Evolutionary conservation across 139 green algal species (phyloP), one percentile per base, ranked within the genome.

Genomic region (Chlorella sp.): DNA sequence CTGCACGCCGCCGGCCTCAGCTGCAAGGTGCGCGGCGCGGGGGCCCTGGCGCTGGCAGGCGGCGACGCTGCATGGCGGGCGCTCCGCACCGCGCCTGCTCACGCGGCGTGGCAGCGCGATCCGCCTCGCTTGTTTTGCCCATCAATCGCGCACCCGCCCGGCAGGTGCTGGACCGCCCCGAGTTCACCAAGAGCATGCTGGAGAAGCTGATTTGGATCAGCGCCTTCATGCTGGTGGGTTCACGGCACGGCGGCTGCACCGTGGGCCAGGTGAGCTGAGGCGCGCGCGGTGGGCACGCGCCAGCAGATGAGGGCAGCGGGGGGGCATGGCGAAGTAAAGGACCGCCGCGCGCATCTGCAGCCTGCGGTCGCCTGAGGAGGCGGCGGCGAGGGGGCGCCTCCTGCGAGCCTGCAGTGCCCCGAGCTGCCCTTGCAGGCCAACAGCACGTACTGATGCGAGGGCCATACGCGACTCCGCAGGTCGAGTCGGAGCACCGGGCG

Each of bases 181-280:
- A 77, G n/a, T 98, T 93, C 82, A 79, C 80, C 23, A 81, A 83
- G 48, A 82, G 86, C 11, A 99, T 99, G 95, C 88, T 98, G 55
- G 96, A 99, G 80, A 99, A 99, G 90, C 88, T 99, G n/a, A 91
- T 99, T 21, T 99, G 96, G 96, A 99, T 99, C 73, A 91, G 89
- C 61, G 90, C 92, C 1, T 95, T 98, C 79, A 99, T 99, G 96
- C 73, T 98, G 51, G 86, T 99, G 29, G 96, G 96, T 1, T 89
- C 89, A 12, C 83, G 82, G 66, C 87, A 98, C 81, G 79, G 82
- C 38, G 87, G 87, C 21, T 79, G 73, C 55, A 96, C 56, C 21
- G 94, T 98, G 33, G 96, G 96, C 1, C 90, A 96, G 46, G 96
- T 98, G 15, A 93, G n/a, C n/a, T n/a, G n/a, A n/a, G n/a, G n/a